Conservation (phyloP, 1,284 basidiomycete species). For the Dichomitus squalens region DNA sequence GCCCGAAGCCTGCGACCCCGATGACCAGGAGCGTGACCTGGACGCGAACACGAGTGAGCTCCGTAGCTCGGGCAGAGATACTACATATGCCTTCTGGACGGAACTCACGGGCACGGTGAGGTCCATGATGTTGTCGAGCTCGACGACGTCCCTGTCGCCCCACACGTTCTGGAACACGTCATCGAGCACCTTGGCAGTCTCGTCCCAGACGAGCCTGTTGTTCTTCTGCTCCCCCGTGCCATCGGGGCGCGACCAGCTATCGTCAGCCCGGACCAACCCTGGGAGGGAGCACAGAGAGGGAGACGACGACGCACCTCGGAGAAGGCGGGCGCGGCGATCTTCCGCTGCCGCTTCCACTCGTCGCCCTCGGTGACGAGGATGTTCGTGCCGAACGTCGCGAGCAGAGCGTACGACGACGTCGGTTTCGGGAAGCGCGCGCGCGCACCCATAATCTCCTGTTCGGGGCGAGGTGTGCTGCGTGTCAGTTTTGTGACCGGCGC, state of each 20-base stretch:
- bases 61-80: background rate
- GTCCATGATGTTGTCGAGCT: constrained; percentile 37
- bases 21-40: constrained; percentile 62
- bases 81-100: background rate
- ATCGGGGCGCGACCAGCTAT: too few relatives aligned
- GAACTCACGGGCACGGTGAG: constrained; percentile 49
- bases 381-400: constrained; percentile 49
- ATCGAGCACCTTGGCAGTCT: constrained; percentile 44
- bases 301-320: constrained; percentile 37
- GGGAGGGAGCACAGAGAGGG: too few relatives aligned
- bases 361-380: constrained; percentile 61
- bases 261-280: too few relatives aligned
- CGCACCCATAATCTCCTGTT: too few relatives aligned
- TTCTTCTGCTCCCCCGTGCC: constrained; percentile 35
- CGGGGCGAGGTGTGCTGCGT: too few relatives aligned
- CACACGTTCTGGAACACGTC: constrained; percentile 42
- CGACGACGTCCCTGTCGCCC: constrained; percentile 34
- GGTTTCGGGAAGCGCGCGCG: constrained; percentile 37
- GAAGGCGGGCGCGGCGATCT: constrained; percentile 29
- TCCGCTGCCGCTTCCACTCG: constrained; percentile 51
- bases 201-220: constrained; percentile 60
- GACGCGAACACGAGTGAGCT: too few relatives aligned
- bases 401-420: constrained; percentile 32
- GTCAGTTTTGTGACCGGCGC: too few relatives aligned
- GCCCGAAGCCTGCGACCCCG: constrained; percentile 60